Conservation (phyloP, 306 rosid genomes). For the Quercus gilva region DNA sequence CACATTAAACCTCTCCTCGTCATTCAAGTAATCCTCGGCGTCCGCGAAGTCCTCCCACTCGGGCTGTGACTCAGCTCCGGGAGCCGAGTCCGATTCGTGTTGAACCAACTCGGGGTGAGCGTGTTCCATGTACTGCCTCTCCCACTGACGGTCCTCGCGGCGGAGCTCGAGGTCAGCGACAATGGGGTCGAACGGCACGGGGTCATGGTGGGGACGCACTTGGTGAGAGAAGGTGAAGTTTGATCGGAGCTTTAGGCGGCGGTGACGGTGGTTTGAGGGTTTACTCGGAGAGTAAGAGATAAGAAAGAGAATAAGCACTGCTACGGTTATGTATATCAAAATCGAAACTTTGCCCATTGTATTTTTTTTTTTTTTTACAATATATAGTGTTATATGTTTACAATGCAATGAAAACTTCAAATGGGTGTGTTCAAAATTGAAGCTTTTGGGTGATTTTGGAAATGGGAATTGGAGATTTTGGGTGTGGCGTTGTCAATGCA, state of each 20-base stretch:
- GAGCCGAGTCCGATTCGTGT: slow-evolving; percentile 42
- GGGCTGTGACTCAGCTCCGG: slow-evolving; percentile 74
- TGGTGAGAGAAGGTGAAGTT: slow-evolving; percentile 58
- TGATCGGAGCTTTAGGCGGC: slow-evolving; percentile 87
- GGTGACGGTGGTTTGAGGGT: slow-evolving; percentile 52
- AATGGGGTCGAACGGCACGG: slow-evolving; percentile 79
- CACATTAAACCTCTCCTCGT: slow-evolving; percentile 83
- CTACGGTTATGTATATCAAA: slow-evolving; percentile 47
- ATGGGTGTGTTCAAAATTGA: not conserved
- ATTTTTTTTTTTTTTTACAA: not conserved
- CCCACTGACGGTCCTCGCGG: slow-evolving; percentile 90
- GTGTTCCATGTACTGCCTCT: slow-evolving; percentile 59
- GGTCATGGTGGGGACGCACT: slow-evolving; percentile 36
- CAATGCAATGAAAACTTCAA: not conserved
- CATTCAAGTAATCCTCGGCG: slow-evolving; percentile 83
- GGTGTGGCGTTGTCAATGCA: not conserved
- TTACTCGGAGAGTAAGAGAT: slow-evolving; percentile 60
- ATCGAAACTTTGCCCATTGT: slow-evolving; percentile 61
- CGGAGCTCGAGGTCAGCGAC: slow-evolving; percentile 87
- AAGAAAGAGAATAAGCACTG: slow-evolving; percentile 50
- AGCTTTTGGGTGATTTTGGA: not conserved
- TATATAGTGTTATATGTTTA: not conserved
- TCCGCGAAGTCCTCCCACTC: slow-evolving; percentile 92
- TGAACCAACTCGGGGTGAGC: slow-evolving; percentile 40
- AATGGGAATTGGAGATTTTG: not conserved